A percentile compares a stretch with the other conserved stretches of the same genome.
Evolutionary conservation across 2,329 filamentous ascomycete species (phyloP).

Genomic region (Venturia pyrina): DNA sequence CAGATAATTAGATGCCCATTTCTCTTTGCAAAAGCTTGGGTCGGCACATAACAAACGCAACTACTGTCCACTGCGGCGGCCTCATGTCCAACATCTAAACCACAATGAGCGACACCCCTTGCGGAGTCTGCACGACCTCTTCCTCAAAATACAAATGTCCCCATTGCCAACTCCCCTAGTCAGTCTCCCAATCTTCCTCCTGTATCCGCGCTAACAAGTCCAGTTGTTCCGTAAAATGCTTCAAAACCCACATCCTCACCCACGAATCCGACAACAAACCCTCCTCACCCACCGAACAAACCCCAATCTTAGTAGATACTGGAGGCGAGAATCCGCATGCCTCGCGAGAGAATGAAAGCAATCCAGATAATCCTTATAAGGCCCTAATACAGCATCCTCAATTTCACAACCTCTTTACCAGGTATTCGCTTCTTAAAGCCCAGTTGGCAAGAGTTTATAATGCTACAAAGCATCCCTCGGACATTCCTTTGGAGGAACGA

Average conservation of each 20-base stretch:
- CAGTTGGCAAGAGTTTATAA: conserved; percentile 26
- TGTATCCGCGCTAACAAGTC: not conserved
- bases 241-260: conserved; percentile 25
- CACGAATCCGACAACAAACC: conserved; percentile 16
- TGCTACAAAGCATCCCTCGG: conserved; percentile 25
- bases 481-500: conserved; percentile 16
- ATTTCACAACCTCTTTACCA: conserved; percentile 23
- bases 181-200: conserved; percentile 13
- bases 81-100: not conserved
- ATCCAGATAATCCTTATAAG: not conserved
- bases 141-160: conserved; percentile 43
- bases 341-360: conserved; percentile 11
- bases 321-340: conserved; percentile 14
- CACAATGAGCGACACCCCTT: conserved; percentile 16
- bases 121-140: conserved; percentile 33
- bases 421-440: conserved; percentile 23
- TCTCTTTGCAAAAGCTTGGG: too few relatives aligned
- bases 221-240: conserved; percentile 30
- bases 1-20: too few relatives aligned
- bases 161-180: conserved; percentile 38
- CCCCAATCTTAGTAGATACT: not conserved
- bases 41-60: not conserved
- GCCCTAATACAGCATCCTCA: conserved; percentile 15
- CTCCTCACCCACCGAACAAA: not conserved
- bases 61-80: not conserved